Evolutionary conservation across 208 protist species (phyloP), one percentile per base, ranked within the genome.

Genomic region (Leishmania tropica): DNA sequence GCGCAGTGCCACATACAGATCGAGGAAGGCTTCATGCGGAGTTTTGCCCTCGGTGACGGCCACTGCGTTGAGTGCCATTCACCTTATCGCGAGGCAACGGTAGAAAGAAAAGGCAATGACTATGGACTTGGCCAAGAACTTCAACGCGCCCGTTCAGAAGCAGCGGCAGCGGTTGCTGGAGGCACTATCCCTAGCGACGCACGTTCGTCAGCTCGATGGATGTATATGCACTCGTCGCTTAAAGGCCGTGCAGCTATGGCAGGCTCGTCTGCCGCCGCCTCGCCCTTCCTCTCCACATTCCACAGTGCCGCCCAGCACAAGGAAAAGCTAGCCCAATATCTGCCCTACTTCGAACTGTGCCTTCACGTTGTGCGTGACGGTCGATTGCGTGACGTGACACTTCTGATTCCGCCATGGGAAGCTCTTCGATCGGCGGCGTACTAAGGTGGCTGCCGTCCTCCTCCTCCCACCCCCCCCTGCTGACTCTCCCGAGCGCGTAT

Each of bases 1-100:
- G 83, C 79, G 58, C 84, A 81, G 60, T 90, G 88, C 51, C 85
- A 83, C n/a, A 60, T 92, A 3, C 71, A 88, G 35, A 78, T 86
- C 48, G 81, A 92, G 75, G 64, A 74, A 40, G 82, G 64, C 35
- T 88, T 79, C 65, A 40, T 90, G 70, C 77, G 75, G 8, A 51
- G 83, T 48, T 80, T 65, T 75, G 8, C 67, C 21, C 37, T 40
- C 24, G 67, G 67, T 47, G 67, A 67, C 60, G n/a, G n/a, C 24
- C 60, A 37, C 60, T 21, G 8, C n/a, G n/a, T 19, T 10, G 4
- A 40, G 40, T 67, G 3, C n/a, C 1, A 24, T 37, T 67, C 60
- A 24, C 60, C 24, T 15, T 3, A 67, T 67, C 60, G n/a, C n/a
- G 60, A 31, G n/a, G n/a, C 6, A 67, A 37, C n/a, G 24, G 37